phyloP scores from a whole-genome alignment of 1,284 basidiomycete species.

The Bondarzewia mesenterica region DNA sequence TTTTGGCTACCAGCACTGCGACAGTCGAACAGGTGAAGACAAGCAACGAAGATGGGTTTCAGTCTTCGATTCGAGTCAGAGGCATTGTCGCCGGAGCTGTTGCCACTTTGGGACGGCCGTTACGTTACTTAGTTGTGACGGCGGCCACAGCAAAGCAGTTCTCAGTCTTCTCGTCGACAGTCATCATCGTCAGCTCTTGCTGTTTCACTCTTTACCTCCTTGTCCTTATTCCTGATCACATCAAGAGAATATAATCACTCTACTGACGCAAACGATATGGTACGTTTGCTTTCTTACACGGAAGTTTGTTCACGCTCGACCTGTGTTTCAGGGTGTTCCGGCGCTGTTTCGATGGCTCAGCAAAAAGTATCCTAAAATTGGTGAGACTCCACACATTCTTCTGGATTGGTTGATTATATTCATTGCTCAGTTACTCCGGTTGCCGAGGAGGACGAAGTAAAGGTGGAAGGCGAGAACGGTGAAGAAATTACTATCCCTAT shows the following conservation, averaged over 20 bases:
- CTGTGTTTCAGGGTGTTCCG: slow-evolving; percentile 73
- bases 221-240: too few species aligned
- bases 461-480: slow-evolving; percentile 63
- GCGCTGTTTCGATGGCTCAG: slow-evolving; percentile 93
- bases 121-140: too few species aligned
- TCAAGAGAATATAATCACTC: too few species aligned
- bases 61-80: neutral
- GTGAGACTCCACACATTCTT: slow-evolving; percentile 30
- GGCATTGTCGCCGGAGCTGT: neutral
- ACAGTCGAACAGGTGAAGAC: too few species aligned
- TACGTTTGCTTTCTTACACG: too few species aligned
- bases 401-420: slow-evolving; percentile 1
- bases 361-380: slow-evolving; percentile 95
- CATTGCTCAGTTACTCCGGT: slow-evolving; percentile 61
- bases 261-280: too few species aligned
- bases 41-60: neutral
- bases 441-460: slow-evolving; percentile 73
- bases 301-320: too few species aligned
- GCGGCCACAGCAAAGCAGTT: too few species aligned
- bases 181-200: too few species aligned
- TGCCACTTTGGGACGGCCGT: neutral
- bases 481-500: slow-evolving; percentile 68
- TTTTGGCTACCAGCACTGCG: too few species aligned
- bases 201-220: too few species aligned
- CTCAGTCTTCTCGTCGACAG: too few species aligned